Percentiles rank a stretch among this genome's conserved stretches.
phyloP scores from a whole-genome alignment of 2,329 filamentous ascomycete genomes.

The Cladosporium cucumerinum region DNA sequence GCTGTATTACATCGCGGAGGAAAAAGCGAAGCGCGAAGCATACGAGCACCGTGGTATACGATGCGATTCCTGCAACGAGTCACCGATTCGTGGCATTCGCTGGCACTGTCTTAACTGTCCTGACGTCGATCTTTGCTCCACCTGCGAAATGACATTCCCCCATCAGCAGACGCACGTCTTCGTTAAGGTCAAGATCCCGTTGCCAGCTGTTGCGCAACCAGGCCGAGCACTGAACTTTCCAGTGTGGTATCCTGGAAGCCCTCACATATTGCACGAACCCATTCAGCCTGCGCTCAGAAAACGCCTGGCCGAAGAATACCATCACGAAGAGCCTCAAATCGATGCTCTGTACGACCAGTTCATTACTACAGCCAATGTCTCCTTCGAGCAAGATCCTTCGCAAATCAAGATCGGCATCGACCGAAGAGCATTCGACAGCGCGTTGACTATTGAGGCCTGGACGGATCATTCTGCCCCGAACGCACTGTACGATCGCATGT shows the following conservation, averaged over 20 bases:
- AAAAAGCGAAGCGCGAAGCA: conserved; percentile 81
- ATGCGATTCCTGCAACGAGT: conserved; percentile 83
- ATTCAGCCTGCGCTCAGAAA: conserved; percentile 67
- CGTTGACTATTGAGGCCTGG: conserved; percentile 58
- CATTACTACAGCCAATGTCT: conserved; percentile 83
- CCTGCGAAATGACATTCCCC: conserved; percentile 64
- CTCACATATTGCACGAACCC: conserved; percentile 63
- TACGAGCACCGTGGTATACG: conserved; percentile 90
- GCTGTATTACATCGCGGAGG: conserved; percentile 88
- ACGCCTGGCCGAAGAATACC: conserved; percentile 49
- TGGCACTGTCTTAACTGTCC: conserved; percentile 95
- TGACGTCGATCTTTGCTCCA: conserved; percentile 93
- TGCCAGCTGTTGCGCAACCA: conserved; percentile 73
- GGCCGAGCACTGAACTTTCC: conserved; percentile 60
- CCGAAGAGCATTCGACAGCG: conserved; percentile 86
- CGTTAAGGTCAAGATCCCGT: conserved; percentile 90
- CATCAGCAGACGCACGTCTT: conserved; percentile 93
- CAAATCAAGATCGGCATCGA: conserved; percentile 79
- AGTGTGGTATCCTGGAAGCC: conserved; percentile 85
- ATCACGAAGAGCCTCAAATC: conserved; percentile 75
- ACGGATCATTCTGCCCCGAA: conserved; percentile 81
- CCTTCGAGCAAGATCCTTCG: conserved; percentile 78
- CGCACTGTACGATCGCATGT: conserved; percentile 93
- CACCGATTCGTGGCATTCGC: conserved; percentile 85
- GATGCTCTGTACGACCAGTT: conserved; percentile 97